phyloP scores from a whole-genome alignment of 2,329 filamentous ascomycete species.

The Drechslerella dactyloides region DNA sequence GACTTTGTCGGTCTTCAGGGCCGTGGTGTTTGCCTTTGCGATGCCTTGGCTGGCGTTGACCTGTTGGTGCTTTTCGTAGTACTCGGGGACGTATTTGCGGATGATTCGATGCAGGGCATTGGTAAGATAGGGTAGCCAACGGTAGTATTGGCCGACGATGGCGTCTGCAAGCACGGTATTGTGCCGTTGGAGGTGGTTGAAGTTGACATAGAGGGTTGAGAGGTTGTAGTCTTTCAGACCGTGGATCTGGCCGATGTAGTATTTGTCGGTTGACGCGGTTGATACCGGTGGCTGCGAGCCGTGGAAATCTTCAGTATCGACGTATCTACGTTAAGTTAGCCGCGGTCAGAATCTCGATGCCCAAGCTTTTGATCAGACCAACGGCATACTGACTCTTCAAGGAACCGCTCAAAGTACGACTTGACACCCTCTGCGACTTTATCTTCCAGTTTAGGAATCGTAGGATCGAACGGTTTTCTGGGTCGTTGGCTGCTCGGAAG shows the following conservation, averaged over 20 bases:
- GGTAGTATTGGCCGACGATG: conserved; percentile 89
- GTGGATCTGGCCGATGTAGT: conserved; percentile 83
- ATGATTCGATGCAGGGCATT: conserved; percentile 90
- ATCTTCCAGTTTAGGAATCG: conserved; percentile 76
- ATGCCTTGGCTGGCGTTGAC: conserved; percentile 43
- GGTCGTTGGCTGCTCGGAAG: conserved; percentile 55
- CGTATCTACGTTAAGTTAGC: conserved; percentile 62
- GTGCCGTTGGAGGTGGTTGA: conserved; percentile 75
- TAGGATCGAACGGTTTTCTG: conserved; percentile 58
- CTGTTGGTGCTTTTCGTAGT: conserved; percentile 65
- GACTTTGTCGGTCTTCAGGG: conserved; percentile 84
- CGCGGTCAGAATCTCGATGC: not conserved
- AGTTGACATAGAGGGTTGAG: conserved; percentile 88
- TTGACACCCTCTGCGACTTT: conserved; percentile 76
- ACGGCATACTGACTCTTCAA: conserved; percentile 71
- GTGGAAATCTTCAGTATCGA: conserved; percentile 71
- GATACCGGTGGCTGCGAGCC: conserved; percentile 52
- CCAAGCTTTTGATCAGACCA: not conserved
- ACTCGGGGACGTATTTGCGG: conserved; percentile 89
- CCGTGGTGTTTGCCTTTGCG: conserved; percentile 67
- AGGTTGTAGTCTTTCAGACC: conserved; percentile 75
- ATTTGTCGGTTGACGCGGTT: conserved; percentile 73
- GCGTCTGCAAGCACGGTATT: conserved; percentile 83
- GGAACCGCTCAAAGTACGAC: conserved; percentile 77
- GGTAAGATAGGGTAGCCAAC: conserved; percentile 89